Evolutionary conservation across 2,329 filamentous ascomycete genomes (phyloP).

Genomic region (Ascomycota sp.): DNA sequence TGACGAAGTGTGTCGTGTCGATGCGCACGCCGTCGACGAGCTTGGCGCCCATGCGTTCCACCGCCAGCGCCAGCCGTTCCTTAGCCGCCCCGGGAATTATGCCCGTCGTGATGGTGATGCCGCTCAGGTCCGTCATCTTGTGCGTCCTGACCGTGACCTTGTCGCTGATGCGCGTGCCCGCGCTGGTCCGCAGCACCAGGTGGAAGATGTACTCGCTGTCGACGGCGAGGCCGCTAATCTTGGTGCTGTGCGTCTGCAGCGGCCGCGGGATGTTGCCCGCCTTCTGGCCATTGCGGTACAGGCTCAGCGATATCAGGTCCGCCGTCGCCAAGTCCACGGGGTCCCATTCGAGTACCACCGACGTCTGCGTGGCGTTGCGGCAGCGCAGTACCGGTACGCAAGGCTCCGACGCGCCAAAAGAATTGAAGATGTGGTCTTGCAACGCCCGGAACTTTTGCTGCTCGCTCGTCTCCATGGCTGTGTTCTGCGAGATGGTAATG

Average conservation of each 20-base stretch:
- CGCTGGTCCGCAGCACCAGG: slow-evolving; percentile 72
- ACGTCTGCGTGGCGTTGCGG: slow-evolving; percentile 96
- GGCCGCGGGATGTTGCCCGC: slow-evolving; percentile 85
- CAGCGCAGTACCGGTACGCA: slow-evolving; percentile 63
- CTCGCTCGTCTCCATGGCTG: slow-evolving; percentile 52
- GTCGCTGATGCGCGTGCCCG: slow-evolving; percentile 70
- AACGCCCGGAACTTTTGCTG: slow-evolving; percentile 60
- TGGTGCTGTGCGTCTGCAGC: slow-evolving; percentile 76
- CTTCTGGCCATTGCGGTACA: slow-evolving; percentile 94
- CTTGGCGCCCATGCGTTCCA: slow-evolving; percentile 82
- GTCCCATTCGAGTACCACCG: slow-evolving; percentile 94
- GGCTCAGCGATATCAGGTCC: slow-evolving; percentile 67
- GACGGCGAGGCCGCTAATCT: slow-evolving; percentile 89
- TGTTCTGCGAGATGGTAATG: slow-evolving; percentile 83
- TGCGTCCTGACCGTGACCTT: slow-evolving; percentile 76
- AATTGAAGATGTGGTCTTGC: slow-evolving; percentile 72
- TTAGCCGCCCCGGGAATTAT: slow-evolving; percentile 54
- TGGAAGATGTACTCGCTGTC: slow-evolving; percentile 95
- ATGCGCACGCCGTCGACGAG: slow-evolving; percentile 79
- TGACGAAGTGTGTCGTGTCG: slow-evolving; percentile 96
- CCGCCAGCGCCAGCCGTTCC: slow-evolving; percentile 52
- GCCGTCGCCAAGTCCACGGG: slow-evolving; percentile 83
- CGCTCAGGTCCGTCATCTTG: slow-evolving; percentile 94
- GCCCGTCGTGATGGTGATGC: slow-evolving; percentile 85
- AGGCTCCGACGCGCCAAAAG: slow-evolving; percentile 68